Percentiles rank a stretch among this genome's conserved stretches.
These are phyloP conservation scores for Uromyces viciae-fabae DNA, from an alignment of 1,284 basidiomycete species.

Conservation along the genomic window DNA sequence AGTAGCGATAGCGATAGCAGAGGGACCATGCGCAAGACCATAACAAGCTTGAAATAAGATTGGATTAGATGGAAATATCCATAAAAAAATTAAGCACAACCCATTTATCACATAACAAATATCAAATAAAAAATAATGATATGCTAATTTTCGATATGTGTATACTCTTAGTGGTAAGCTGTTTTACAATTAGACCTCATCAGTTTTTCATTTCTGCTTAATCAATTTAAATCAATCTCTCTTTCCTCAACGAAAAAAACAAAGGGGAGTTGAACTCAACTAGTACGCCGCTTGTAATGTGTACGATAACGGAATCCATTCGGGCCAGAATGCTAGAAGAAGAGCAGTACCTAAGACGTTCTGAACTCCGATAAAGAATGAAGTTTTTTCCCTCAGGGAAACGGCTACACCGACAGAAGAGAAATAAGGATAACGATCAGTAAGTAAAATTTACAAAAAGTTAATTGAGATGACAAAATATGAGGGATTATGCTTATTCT, in stretches of 20 bases:
- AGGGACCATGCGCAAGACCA: slow-evolving; percentile 51
- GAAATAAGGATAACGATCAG: background rate
- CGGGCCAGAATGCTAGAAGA: slow-evolving; percentile 51
- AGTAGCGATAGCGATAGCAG: slow-evolving; percentile 50
- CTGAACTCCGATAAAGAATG: slow-evolving; percentile 53
- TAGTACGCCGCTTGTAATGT: slow-evolving; percentile 49
- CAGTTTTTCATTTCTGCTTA: background rate
- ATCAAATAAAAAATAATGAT: slow-evolving; percentile 53
- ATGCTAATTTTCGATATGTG: slow-evolving; percentile 51
- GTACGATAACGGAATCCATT: slow-evolving; percentile 51
- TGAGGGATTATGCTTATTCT: background rate
- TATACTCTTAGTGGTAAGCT: slow-evolving; percentile 51
- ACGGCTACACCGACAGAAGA: slow-evolving; percentile 10
- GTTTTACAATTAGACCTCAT: background rate
- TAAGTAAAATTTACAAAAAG: background rate
- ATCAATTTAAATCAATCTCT: background rate
- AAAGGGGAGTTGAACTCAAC: slow-evolving; percentile 13
- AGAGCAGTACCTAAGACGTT: slow-evolving; percentile 51
- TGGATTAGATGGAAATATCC: slow-evolving; percentile 50
- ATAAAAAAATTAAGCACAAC: slow-evolving; percentile 51
- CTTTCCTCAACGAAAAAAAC: background rate
- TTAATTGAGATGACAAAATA: background rate
- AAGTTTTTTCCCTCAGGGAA: slow-evolving; percentile 47
- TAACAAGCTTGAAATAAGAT: slow-evolving; percentile 52
- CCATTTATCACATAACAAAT: slow-evolving; percentile 52